These are phyloP conservation scores for Microcera coccophila DNA, from an alignment of 2,329 filamentous ascomycete genomes.

Conservation along the genomic window DNA sequence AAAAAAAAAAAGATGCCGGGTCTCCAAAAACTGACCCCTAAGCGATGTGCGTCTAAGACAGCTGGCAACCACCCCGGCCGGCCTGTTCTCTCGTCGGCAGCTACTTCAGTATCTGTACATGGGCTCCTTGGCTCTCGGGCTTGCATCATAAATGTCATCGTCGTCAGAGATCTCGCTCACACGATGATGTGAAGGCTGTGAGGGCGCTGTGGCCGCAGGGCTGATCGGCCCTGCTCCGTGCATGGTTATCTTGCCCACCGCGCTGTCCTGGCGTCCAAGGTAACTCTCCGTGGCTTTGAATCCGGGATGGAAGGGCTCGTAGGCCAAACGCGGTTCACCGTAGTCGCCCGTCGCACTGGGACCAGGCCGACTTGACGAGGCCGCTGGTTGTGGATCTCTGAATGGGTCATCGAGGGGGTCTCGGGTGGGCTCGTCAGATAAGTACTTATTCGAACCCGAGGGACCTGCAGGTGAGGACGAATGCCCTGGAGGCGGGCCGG, in stretches of 20 bases:
- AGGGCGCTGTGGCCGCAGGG: slow-evolving; percentile 11
- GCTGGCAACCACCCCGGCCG: no score
- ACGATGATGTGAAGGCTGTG: slow-evolving; percentile 15
- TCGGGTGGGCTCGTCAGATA: slow-evolving; percentile 18
- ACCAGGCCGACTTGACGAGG: slow-evolving; percentile 12
- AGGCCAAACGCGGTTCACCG: slow-evolving; percentile 25
- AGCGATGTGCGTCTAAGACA: no score
- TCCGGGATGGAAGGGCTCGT: slow-evolving; percentile 40
- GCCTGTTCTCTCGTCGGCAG: no score
- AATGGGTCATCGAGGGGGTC: slow-evolving; percentile 36
- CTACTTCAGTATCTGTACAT: slow-evolving; percentile 31
- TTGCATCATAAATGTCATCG: slow-evolving; percentile 41
- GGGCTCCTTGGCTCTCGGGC: slow-evolving; percentile 37
- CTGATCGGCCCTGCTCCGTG: slow-evolving; percentile 33
- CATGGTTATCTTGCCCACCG: slow-evolving; percentile 40
- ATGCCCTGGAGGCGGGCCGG: slow-evolving; percentile 20
- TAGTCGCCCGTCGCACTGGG: slow-evolving; percentile 16
- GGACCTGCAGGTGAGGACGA: slow-evolving; percentile 4
- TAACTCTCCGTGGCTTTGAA: slow-evolving; percentile 26
- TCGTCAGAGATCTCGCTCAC: slow-evolving; percentile 30
- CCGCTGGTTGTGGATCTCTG: slow-evolving; percentile 26
- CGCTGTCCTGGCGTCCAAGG: slow-evolving; percentile 38
- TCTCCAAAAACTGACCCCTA: no score
- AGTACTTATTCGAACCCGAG: slow-evolving; percentile 15
- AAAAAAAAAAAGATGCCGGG: no score